Base-by-base conservation (phyloP, 2,329 filamentous ascomycete genomes). In the Fusarium mexicanum region DNA sequence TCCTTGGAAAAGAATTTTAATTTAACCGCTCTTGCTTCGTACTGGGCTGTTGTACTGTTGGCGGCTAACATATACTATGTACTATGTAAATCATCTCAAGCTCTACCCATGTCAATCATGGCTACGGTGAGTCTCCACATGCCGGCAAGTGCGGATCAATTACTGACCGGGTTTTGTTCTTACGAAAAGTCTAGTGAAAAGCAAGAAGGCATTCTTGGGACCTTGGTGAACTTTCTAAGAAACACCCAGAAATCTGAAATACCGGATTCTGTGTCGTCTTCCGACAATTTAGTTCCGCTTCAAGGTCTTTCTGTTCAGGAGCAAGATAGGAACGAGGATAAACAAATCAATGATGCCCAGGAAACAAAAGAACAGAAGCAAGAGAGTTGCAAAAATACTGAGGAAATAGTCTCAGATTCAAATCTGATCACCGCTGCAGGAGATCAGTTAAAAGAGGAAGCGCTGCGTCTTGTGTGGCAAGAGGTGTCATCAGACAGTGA, bases 261-360 rank as follows among this genome's bases (percentile, higher is more conserved):
- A 41, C 24, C 47, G 18, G 47, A 41, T 11, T 29, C 48, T 1
- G n/a, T 18, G 2, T 35, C 47, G 24, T 38, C 63, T 2, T 31
- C 35, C 8, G 29, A 3, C 18, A 6, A 20, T 13, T 37, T 12
- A 5, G 13, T 22, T 3, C 20, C 17, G 6, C 31, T 17, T 41
- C 29, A 20, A 24, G 22, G 13, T 22, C 6, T 35, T 8, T 54
- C 63, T 22, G 13, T 18, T 9, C 40, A 54, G 26, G 20, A 13
- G 1, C 40, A 29, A 35, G n/a, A 64, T n/a, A 11, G 29, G 18
- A 26, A 5, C 1, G 1, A 43, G 14, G 13, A 11, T 2, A 2
- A 54, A 11, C 2, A 17, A 33, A 33, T 2, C 2, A 6, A 33
- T 33, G 31, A 13, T 33, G 31, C 31, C 31, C 12, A 13, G 12